Evolutionary conservation across 2,329 filamentous ascomycete genomes (phyloP).

Genomic region (Cladophialophora exuberans): DNA sequence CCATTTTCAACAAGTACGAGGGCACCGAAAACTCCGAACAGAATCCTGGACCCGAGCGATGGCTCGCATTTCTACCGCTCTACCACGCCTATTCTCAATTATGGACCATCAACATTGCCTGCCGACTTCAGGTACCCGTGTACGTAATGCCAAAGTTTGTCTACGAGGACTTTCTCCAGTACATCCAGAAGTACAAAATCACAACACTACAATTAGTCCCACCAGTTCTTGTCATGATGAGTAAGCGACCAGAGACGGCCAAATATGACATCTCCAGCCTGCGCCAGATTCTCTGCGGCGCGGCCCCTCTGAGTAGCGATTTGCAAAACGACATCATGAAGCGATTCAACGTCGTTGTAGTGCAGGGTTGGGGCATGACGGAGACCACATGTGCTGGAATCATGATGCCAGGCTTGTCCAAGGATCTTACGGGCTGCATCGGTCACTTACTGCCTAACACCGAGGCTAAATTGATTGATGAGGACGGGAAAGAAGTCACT

Average conservation of each 20-base stretch:
- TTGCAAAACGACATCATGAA: slow-evolving; percentile 55
- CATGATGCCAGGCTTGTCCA: slow-evolving; percentile 42
- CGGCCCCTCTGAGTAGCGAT: slow-evolving; percentile 61
- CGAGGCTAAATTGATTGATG: slow-evolving; percentile 63
- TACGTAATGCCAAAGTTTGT: slow-evolving; percentile 68
- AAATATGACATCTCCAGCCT: slow-evolving; percentile 62
- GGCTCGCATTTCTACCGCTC: slow-evolving; percentile 51
- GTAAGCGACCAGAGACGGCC: slow-evolving; percentile 58
- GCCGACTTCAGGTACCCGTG: slow-evolving; percentile 61
- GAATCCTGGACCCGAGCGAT: slow-evolving; percentile 50
- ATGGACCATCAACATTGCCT: slow-evolving; percentile 60
- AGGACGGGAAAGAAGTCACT: slow-evolving; percentile 71
- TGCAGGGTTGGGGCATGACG: slow-evolving; percentile 60
- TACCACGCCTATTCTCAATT: slow-evolving; percentile 54
- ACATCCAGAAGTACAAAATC: slow-evolving; percentile 55
- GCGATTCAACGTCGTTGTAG: slow-evolving; percentile 55
- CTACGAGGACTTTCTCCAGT: slow-evolving; percentile 58
- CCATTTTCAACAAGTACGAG: slow-evolving; percentile 65
- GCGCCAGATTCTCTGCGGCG: slow-evolving; percentile 54
- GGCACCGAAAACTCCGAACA: slow-evolving; percentile 59
- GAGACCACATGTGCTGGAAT: slow-evolving; percentile 52
- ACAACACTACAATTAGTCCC: slow-evolving; percentile 63
- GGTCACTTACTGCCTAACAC: slow-evolving; percentile 49
- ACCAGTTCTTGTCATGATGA: slow-evolving; percentile 62
- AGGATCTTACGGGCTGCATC: slow-evolving; percentile 55